Evolutionary conservation across 768 basidiomycete species (phyloP), one percentile per base, ranked within the genome.

Genomic region (Trametes coccinea): DNA sequence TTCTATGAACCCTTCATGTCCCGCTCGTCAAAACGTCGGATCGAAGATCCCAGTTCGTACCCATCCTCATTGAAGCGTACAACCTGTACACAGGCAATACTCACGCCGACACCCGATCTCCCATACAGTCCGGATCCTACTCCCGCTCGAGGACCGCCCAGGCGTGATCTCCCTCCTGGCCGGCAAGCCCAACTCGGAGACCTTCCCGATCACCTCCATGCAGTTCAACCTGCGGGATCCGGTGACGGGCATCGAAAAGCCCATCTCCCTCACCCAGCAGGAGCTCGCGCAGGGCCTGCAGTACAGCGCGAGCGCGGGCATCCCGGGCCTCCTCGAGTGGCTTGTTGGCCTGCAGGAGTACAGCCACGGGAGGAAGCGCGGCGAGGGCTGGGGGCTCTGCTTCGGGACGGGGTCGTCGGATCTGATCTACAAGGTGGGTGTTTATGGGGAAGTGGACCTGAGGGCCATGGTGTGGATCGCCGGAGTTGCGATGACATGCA

Each of bases 321-420:
- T 89, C 34, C 77, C 81, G 14, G 77, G 78, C n/a, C 75, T 96
- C 4, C 69, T 80, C 3, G 79, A 85, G 22, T 94, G 92, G 90
- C 70, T 93, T 13, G 73, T 79, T 50, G 84, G 83, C 4, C 75
- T 98, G 56, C 93, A 97, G 72, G 85, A 83, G 65, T 69, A 72
- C 9, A 78, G 79, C 43, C 95, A 98, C 68, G 84, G 83, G 4
- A 79, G 92, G 47, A 78, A 78, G 51, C 71, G 68, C 45, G 81
- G 78, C 2, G 73, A 74, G 66, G 87, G 85, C 6, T 98, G 95
- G 94, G 77, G 78, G 45, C 72, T 95, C 9, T 86, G 84, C 44
- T 76, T 97, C 9, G 93, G 95, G 1, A 80, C 81, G 43, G 95
- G 95, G 10, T 92, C 91, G 46, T 95, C 97, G 74, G 94, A 97